A percentile compares a stretch with the other conserved stretches of the same genome.
Conservation (phyloP, 2,329 filamentous ascomycete genomes). For the Chaetomiaceae sp. region DNA sequence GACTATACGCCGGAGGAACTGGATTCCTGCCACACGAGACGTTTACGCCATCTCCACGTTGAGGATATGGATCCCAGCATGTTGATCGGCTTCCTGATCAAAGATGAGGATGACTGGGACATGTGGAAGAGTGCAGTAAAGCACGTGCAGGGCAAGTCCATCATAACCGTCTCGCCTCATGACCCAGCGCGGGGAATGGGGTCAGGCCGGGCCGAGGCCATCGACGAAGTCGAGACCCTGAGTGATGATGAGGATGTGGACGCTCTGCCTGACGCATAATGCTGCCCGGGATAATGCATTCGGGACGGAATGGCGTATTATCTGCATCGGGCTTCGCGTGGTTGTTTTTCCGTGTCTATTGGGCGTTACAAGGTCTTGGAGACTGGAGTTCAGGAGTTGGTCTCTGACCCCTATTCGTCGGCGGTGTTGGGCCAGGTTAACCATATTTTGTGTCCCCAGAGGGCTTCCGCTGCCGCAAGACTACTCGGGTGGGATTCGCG, state of each 20-base stretch:
- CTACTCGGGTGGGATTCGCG: not conserved
- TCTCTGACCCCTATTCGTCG: not conserved
- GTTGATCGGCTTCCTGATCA: slow-evolving; percentile 89
- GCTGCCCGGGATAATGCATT: not conserved
- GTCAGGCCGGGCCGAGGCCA: slow-evolving; percentile 62
- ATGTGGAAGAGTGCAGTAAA: slow-evolving; percentile 74
- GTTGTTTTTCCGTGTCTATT: not conserved
- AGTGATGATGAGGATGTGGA: slow-evolving; percentile 68
- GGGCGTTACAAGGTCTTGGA: not conserved
- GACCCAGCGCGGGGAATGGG: slow-evolving; percentile 55
- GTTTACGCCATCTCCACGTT: slow-evolving; percentile 75
- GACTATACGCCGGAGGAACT: slow-evolving; percentile 69
- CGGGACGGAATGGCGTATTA: not conserved
- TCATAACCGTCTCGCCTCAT: slow-evolving; percentile 76
- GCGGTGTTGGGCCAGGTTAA: too few species aligned
- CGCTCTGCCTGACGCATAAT: slow-evolving; percentile 27
- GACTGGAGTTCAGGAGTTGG: not conserved
- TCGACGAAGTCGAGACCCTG: slow-evolving; percentile 86
- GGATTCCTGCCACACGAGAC: slow-evolving; percentile 79
- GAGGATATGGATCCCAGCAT: slow-evolving; percentile 97
- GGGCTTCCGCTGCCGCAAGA: too few species aligned
- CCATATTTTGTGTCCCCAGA: too few species aligned
- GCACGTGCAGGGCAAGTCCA: slow-evolving; percentile 72
- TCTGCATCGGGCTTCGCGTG: not conserved
- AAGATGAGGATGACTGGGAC: slow-evolving; percentile 74